Conservation (phyloP, 805 yeast genomes). For the Monosporozyma servazzii region DNA sequence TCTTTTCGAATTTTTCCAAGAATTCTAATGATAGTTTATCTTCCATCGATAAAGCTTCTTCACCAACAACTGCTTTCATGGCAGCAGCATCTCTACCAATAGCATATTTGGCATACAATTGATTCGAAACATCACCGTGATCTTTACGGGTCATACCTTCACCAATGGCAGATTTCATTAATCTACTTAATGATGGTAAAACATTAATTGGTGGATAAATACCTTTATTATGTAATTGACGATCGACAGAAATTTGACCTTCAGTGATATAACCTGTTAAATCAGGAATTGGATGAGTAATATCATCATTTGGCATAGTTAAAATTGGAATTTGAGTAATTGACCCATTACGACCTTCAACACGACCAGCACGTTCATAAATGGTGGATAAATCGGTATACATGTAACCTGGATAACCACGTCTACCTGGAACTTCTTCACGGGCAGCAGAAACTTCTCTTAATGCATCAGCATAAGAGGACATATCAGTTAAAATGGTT, state of each 20-base stretch:
- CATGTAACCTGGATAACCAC: slow-evolving; percentile 99
- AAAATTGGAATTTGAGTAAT: slow-evolving; percentile 97
- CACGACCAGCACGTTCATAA: slow-evolving; percentile 99
- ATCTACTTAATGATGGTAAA: slow-evolving; percentile 91
- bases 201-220: slow-evolving; percentile 98
- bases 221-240: slow-evolving; percentile 94
- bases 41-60: slow-evolving; percentile 95
- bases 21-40: slow-evolving; percentile 96
- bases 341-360: slow-evolving; percentile 98
- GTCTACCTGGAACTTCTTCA: slow-evolving; percentile 99
- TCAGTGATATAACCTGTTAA: slow-evolving; percentile 98
- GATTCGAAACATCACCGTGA: slow-evolving; percentile 99
- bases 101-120: slow-evolving; percentile 97
- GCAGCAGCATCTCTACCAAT: slow-evolving; percentile 99
- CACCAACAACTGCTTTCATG: slow-evolving; percentile 99
- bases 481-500: slow-evolving; percentile 97
- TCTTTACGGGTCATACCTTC: slow-evolving; percentile 99
- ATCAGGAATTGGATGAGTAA: slow-evolving; percentile 99
- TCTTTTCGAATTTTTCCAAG: slow-evolving; percentile 94
- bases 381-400: slow-evolving; percentile 98
- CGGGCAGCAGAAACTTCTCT: slow-evolving; percentile 99
- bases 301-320: slow-evolving; percentile 99
- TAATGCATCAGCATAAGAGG: slow-evolving; percentile 98
- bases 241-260: slow-evolving; percentile 96
- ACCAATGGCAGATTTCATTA: slow-evolving; percentile 99